Conservation (phyloP, 2,329 filamentous ascomycete genomes). For the Coniochaeta sp. region DNA sequence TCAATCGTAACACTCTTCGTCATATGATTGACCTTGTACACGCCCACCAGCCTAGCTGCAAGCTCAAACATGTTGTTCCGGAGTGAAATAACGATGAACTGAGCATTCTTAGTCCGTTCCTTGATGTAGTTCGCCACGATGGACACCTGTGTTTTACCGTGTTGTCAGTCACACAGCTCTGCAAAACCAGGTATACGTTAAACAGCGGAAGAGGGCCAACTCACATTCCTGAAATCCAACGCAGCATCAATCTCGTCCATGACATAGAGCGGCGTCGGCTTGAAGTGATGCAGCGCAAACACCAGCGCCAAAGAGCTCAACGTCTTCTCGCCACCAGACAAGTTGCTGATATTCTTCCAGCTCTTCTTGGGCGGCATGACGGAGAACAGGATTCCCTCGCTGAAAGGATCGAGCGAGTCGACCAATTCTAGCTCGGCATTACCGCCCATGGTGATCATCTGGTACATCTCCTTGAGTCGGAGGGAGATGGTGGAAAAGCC, state of each 20-base stretch:
- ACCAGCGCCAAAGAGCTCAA: constrained; percentile 86
- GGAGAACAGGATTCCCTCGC: constrained; percentile 91
- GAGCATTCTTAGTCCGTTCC: constrained; percentile 96
- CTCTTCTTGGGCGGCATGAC: constrained; percentile 99
- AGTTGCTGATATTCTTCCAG: constrained; percentile 98
- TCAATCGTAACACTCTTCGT: constrained; percentile 88
- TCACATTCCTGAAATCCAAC: constrained; percentile 93
- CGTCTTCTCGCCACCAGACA: constrained; percentile 96
- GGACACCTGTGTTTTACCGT: constrained; percentile 58
- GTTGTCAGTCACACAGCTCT: not conserved
- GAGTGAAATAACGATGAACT: constrained; percentile 97
- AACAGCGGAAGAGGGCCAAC: constrained; percentile 20
- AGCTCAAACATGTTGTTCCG: constrained; percentile 99
- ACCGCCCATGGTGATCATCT: constrained; percentile 99
- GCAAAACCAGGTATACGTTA: not conserved
- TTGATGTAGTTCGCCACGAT: constrained; percentile 99
- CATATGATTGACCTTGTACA: constrained; percentile 99
- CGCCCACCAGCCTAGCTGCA: constrained; percentile 86
- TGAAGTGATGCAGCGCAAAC: constrained; percentile 97
- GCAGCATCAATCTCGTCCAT: constrained; percentile 99
- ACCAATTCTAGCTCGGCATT: constrained; percentile 97
- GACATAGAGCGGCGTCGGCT: constrained; percentile 93
- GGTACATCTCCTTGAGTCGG: constrained; percentile 98
- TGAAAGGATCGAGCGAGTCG: constrained; percentile 92
- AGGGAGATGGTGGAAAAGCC: constrained; percentile 92